A percentile compares a stretch with the other conserved stretches of the same genome.
Evolutionary conservation across 139 green algal genomes (phyloP).

Genomic region (Cymbomonas tetramitiformis): DNA sequence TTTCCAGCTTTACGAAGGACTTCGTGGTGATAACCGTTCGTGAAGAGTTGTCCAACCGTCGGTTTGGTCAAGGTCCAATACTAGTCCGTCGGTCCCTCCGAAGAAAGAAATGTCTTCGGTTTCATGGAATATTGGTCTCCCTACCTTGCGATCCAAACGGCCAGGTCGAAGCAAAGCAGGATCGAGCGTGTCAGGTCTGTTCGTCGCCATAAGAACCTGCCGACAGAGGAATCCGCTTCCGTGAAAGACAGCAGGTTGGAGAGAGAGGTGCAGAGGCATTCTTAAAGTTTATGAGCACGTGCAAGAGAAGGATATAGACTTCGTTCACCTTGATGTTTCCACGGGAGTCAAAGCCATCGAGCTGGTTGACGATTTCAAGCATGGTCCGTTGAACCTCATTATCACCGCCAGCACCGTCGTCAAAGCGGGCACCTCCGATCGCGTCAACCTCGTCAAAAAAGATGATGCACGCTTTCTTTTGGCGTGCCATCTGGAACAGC

Average conservation of each 20-base stretch:
- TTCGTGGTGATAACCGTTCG: too few species aligned
- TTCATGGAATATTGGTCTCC: conserved; percentile 97
- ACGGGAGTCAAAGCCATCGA: conserved; percentile 92
- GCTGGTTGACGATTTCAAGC: conserved; percentile 99
- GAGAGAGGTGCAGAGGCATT: too few species aligned
- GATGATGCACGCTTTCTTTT: conserved; percentile 96
- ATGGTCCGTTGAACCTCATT: conserved; percentile 99
- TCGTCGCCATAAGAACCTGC: conserved; percentile 63
- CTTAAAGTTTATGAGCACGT: too few species aligned
- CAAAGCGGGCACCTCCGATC: conserved; percentile 88
- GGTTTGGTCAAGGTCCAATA: too few species aligned
- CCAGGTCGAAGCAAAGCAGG: conserved; percentile 86
- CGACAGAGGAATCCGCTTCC: too few species aligned
- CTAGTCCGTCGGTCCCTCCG: too few species aligned
- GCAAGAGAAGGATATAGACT: too few species aligned
- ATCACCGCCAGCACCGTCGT: conserved; percentile 87
- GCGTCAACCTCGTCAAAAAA: conserved; percentile 97
- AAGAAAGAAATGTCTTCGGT: too few species aligned
- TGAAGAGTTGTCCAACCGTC: too few species aligned
- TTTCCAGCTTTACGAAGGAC: too few species aligned
- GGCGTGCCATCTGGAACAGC: conserved; percentile 90
- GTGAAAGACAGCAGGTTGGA: too few species aligned
- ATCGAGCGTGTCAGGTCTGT: conserved; percentile 88
- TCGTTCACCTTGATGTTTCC: conserved; percentile 99
- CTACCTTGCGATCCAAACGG: conserved; percentile 90